These are phyloP conservation scores for Huntiella moniliformis DNA, from an alignment of 2,329 filamentous ascomycete genomes.

Conservation along the genomic window DNA sequence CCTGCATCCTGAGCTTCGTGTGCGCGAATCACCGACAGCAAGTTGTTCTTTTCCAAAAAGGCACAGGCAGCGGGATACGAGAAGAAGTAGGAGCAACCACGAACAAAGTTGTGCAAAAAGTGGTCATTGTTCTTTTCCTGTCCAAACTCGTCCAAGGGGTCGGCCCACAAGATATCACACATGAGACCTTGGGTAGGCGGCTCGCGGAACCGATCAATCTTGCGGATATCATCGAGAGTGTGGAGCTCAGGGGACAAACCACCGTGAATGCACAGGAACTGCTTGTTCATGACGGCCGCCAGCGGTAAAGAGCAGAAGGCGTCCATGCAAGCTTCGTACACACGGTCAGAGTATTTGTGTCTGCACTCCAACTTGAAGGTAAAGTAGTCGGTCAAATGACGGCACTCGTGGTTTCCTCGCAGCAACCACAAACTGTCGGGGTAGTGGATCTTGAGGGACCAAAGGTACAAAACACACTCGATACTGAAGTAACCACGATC, in stretches of 20 bases:
- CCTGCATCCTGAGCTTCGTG: constrained; percentile 98
- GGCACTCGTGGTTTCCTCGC: constrained; percentile 94
- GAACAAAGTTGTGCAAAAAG: constrained; percentile 95
- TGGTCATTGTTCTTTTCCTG: constrained; percentile 97
- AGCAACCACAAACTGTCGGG: constrained; percentile 93
- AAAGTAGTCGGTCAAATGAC: constrained; percentile 98
- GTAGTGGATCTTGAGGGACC: constrained; percentile 98
- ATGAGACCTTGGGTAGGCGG: constrained; percentile 94
- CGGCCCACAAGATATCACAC: constrained; percentile 98
- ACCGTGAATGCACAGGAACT: constrained; percentile 96
- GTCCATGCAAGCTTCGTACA: constrained; percentile 97
- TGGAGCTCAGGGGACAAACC: constrained; percentile 90
- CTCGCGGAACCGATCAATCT: constrained; percentile 88
- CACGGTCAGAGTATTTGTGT: constrained; percentile 92
- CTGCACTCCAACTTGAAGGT: constrained; percentile 99
- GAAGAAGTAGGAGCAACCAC: constrained; percentile 98
- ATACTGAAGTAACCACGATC: constrained; percentile 98
- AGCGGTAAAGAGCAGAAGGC: constrained; percentile 89
- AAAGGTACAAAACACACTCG: constrained; percentile 95
- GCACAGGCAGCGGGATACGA: constrained; percentile 93
- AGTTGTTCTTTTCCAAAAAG: constrained; percentile 97
- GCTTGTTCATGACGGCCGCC: constrained; percentile 98
- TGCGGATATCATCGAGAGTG: constrained; percentile 77
- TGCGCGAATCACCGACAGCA: constrained; percentile 88
- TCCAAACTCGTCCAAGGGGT: constrained; percentile 93